These are phyloP conservation scores for Metschnikowia lachancei DNA, from an alignment of 805 yeast species.

Conservation along the genomic window DNA sequence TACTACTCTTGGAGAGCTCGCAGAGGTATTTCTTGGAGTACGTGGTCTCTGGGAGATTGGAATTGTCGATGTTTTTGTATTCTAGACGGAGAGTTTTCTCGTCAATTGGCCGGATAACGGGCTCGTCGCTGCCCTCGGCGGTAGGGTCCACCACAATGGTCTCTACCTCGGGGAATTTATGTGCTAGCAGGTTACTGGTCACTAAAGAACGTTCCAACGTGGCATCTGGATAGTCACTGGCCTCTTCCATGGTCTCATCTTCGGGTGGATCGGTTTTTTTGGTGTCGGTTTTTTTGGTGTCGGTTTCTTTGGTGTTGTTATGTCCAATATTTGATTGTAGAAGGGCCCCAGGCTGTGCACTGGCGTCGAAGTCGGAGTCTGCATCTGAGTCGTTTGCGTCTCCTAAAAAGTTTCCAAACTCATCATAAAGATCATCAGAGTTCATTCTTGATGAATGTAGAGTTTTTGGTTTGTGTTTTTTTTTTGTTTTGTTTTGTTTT, in stretches of 20 bases:
- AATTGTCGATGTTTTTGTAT: constrained; percentile 15
- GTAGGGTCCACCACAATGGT: constrained; percentile 19
- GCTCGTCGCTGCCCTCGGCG: constrained; percentile 40
- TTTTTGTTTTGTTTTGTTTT: too few species aligned
- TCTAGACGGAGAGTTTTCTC: constrained; percentile 46
- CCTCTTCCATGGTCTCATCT: neutral
- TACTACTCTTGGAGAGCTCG: constrained; percentile 38
- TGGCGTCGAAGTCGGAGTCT: constrained; percentile 5
- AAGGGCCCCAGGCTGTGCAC: too few species aligned
- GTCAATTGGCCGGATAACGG: constrained; percentile 57
- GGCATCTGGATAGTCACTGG: neutral
- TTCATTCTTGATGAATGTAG: constrained; percentile 50
- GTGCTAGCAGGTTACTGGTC: neutral
- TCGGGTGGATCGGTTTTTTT: neutral
- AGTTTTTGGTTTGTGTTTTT: too few species aligned
- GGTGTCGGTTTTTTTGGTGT: neutral
- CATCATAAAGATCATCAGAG: constrained; percentile 70
- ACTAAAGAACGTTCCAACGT: neutral
- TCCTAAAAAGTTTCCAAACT: constrained; percentile 70
- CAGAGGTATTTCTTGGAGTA: constrained; percentile 65
- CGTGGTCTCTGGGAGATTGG: constrained; percentile 53
- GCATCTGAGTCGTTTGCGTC: constrained; percentile 49
- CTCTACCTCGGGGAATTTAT: constrained; percentile 12
- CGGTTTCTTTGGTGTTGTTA: neutral
- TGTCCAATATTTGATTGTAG: neutral